Percentiles rank a stretch among this genome's conserved stretches.
phyloP scores from a whole-genome alignment of 805 yeast species.

The Kuraishia cidri region DNA sequence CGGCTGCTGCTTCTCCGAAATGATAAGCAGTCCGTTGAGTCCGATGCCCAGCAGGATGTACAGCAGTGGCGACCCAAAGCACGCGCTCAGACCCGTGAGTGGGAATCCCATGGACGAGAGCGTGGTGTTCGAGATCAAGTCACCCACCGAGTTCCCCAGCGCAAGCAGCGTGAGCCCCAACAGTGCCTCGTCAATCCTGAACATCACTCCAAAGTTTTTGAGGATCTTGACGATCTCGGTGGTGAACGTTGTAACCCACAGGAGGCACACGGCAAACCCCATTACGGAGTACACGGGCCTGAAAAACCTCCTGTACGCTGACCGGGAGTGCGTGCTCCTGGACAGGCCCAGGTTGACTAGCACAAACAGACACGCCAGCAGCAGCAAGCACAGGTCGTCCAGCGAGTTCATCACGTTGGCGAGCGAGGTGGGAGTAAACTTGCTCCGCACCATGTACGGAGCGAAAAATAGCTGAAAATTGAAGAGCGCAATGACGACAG shows the following conservation, averaged over 20 bases:
- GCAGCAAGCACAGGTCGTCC: too few species aligned
- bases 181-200: conserved; percentile 33
- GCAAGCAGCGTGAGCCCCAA: conserved; percentile 40
- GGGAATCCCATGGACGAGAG: conserved; percentile 26
- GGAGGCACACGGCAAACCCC: conserved; percentile 19
- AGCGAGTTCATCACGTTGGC: too few species aligned
- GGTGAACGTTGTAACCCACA: conserved; percentile 19
- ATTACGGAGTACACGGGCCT: conserved; percentile 5
- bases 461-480: conserved; percentile 16
- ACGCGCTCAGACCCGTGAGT: conserved; percentile 38
- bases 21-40: conserved; percentile 27
- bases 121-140: conserved; percentile 39
- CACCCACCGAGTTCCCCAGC: conserved; percentile 42
- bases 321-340: neutral
- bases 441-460: neutral
- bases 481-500: too few species aligned
- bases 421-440: neutral
- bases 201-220: conserved; percentile 34
- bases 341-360: neutral
- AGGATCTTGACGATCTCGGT: conserved; percentile 19
- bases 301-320: neutral
- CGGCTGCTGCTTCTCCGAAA: conserved; percentile 4
- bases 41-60: conserved; percentile 43
- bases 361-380: too few species aligned
- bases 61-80: conserved; percentile 45